Evolutionary conservation across 2,329 filamentous ascomycete species (phyloP).

Genomic region (Triangularia verruculosa): DNA sequence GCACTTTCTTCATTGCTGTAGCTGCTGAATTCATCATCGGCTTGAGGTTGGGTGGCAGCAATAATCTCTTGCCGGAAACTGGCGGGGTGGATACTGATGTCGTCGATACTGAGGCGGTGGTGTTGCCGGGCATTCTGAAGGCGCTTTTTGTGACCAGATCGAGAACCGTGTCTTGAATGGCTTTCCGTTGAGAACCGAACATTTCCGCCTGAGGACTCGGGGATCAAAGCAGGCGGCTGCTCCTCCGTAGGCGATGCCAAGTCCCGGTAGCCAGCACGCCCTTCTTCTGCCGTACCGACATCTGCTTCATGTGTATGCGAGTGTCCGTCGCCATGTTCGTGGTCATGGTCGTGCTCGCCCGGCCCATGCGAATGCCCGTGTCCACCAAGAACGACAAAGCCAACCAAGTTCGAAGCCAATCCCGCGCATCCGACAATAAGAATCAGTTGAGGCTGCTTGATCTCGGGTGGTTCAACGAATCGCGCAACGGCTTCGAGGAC

Average conservation of each 20-base stretch:
- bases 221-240: not conserved
- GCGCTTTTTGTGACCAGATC: slow-evolving; percentile 38
- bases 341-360: slow-evolving; percentile 45
- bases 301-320: slow-evolving; percentile 30
- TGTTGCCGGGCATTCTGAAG: slow-evolving; percentile 51
- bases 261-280: slow-evolving; percentile 45
- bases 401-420: slow-evolving; percentile 82
- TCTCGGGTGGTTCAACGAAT: slow-evolving; percentile 85
- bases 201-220: slow-evolving; percentile 37
- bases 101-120: slow-evolving; percentile 62
- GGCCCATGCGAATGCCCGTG: slow-evolving; percentile 79
- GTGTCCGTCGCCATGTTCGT: slow-evolving; percentile 44
- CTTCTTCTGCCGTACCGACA: slow-evolving; percentile 46
- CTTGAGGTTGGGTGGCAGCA: slow-evolving; percentile 66
- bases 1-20: slow-evolving; percentile 53
- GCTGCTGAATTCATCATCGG: slow-evolving; percentile 48
- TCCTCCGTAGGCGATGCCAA: slow-evolving; percentile 42
- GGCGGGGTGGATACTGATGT: slow-evolving; percentile 83
- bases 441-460: slow-evolving; percentile 80
- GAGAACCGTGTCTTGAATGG: slow-evolving; percentile 22
- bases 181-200: slow-evolving; percentile 40
- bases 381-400: slow-evolving; percentile 87
- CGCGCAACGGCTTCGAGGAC: slow-evolving; percentile 92
- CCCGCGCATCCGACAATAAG: slow-evolving; percentile 85
- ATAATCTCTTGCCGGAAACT: slow-evolving; percentile 93